Conservation (phyloP, 2,329 filamentous ascomycete species). For the Aspergillus sergii region DNA sequence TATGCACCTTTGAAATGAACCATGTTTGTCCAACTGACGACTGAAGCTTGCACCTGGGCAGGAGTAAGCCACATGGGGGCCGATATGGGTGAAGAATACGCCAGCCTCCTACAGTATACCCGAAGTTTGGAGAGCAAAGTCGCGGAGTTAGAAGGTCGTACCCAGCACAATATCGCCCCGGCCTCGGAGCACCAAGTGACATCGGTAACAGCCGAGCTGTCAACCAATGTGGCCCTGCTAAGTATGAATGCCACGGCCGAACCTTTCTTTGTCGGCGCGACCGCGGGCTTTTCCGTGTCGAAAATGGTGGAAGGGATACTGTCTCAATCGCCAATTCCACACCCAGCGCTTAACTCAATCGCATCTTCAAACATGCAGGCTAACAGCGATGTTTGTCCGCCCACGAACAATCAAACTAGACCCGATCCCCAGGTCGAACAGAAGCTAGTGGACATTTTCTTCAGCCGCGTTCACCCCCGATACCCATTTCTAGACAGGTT, state of each 20-base stretch:
- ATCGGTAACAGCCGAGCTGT: not conserved
- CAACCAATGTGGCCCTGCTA: not conserved
- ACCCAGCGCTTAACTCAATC: not conserved
- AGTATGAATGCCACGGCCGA: not conserved
- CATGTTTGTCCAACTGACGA: not conserved
- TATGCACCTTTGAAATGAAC: not conserved
- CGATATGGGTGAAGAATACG: not conserved
- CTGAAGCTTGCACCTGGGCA: not conserved
- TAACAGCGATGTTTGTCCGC: not conserved
- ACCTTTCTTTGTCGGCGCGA: not conserved
- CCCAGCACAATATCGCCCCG: not conserved
- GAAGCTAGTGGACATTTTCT: not conserved
- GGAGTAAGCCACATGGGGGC: not conserved
- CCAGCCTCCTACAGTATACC: not conserved
- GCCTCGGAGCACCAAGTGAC: not conserved
- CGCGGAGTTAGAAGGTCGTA: not conserved
- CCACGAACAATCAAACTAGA: not conserved
- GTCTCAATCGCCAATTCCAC: not conserved
- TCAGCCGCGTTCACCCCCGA: not conserved
- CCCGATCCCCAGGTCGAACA: not conserved
- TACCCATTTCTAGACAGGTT: not conserved
- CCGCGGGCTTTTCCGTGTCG: not conserved
- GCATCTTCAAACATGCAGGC: not conserved
- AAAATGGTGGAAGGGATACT: not conserved
- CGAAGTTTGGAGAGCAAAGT: not conserved